Evolutionary conservation across 225 moss, liverwort and hornwort genomes (phyloP).

Genomic region (Pleurozium schreberi): DNA sequence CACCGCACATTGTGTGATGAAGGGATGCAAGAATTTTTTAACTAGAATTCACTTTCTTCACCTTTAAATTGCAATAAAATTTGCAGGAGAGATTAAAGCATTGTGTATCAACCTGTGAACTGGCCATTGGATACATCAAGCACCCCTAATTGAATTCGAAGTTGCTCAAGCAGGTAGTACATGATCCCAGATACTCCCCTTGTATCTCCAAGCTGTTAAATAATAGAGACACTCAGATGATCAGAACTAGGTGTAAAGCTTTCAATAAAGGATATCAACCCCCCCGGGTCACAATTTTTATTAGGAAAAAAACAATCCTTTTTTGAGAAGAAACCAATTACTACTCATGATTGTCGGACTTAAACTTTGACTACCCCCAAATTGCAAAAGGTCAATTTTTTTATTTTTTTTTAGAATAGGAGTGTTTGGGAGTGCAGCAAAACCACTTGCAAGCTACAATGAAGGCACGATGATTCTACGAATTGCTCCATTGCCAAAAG

Average conservation of each 20-base stretch:
- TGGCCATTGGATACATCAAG: slow-evolving; percentile 10
- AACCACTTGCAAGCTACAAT: background rate
- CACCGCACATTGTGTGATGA: too few species aligned
- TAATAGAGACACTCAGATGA: background rate
- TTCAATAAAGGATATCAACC: background rate
- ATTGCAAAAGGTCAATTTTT: background rate
- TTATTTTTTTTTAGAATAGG: background rate
- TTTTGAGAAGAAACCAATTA: background rate
- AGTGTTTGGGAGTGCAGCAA: background rate
- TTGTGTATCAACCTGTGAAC: background rate
- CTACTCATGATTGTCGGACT: background rate
- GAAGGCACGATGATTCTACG: background rate
- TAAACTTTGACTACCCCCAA: background rate
- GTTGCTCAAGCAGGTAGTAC: background rate
- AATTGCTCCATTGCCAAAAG: background rate
- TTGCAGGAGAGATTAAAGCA: background rate
- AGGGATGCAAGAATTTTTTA: too few species aligned
- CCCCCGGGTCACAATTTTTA: background rate
- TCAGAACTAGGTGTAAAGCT: background rate
- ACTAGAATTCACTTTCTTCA: too few species aligned
- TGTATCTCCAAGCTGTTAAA: slow-evolving; percentile 3
- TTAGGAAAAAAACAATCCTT: background rate
- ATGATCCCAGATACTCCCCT: background rate
- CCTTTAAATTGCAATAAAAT: too few species aligned
- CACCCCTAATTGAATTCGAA: slow-evolving; percentile 16